Evolutionary conservation across 768 basidiomycete genomes (phyloP).

Genomic region (Russula ochroleuca): DNA sequence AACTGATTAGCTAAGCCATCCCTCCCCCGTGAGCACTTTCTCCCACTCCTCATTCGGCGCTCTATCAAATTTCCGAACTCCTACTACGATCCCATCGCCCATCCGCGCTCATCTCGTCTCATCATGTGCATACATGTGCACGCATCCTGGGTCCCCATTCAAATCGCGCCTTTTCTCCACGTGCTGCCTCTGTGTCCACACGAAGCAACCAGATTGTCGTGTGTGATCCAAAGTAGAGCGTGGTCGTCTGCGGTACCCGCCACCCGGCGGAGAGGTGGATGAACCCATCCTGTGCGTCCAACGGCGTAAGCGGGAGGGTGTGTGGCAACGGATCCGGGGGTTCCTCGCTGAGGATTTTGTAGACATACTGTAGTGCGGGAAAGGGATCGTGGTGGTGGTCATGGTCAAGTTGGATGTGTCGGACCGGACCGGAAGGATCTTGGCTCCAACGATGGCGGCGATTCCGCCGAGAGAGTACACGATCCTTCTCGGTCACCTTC

Average conservation of each 20-base stretch:
- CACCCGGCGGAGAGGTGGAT: conserved; percentile 43
- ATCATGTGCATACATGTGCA: conserved; percentile 25
- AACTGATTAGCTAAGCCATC: background rate
- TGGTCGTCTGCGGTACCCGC: conserved; percentile 39
- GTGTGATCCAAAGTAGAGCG: conserved; percentile 38
- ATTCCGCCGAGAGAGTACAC: conserved; percentile 37
- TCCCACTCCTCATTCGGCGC: conserved; percentile 7
- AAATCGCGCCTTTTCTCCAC: conserved; percentile 28
- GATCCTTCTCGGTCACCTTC: conserved; percentile 50
- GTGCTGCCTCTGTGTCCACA: conserved; percentile 29
- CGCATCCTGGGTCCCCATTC: conserved; percentile 32
- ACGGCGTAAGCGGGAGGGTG: conserved; percentile 19
- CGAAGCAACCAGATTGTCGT: conserved; percentile 32
- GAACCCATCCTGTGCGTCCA: conserved; percentile 43
- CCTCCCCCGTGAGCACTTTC: background rate
- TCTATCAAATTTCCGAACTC: conserved; percentile 1
- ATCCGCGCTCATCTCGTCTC: conserved; percentile 11
- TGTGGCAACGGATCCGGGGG: conserved; percentile 30
- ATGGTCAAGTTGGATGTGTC: background rate
- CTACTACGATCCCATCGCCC: conserved; percentile 20
- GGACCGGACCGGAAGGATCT: background rate
- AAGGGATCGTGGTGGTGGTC: background rate
- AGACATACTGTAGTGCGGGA: conserved; percentile 36
- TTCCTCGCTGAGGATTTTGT: conserved; percentile 38
- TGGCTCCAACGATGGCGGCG: background rate